These are phyloP conservation scores for Pascua guehoae DNA, from an alignment of 1,284 basidiomycete species.

Conservation along the genomic window DNA sequence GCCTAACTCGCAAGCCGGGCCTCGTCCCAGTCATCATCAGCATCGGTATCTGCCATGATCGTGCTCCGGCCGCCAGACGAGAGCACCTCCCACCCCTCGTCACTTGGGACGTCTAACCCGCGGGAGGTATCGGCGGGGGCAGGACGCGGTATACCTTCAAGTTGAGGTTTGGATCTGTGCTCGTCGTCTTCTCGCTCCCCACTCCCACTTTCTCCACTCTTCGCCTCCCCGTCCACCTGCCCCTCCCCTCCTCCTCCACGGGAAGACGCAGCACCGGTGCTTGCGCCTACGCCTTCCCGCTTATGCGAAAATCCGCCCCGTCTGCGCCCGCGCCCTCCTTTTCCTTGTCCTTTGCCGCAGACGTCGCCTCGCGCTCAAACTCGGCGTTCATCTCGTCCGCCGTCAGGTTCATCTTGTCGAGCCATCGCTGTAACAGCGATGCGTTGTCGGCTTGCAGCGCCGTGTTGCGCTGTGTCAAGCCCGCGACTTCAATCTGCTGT, in stretches of 20 bases:
- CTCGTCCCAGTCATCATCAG: conserved; percentile 20
- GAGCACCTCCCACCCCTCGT: conserved; percentile 10
- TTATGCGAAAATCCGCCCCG: conserved; percentile 32
- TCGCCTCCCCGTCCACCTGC: not conserved
- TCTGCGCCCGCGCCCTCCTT: conserved; percentile 1
- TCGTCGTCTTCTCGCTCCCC: not conserved
- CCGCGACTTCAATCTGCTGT: conserved; percentile 80
- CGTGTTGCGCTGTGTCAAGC: conserved; percentile 81
- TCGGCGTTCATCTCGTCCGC: conserved; percentile 92
- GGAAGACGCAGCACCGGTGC: conserved; percentile 7
- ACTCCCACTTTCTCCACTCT: not conserved
- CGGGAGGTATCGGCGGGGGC: no score
- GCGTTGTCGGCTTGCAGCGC: conserved; percentile 88
- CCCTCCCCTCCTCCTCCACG: not conserved
- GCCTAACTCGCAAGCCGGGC: conserved; percentile 4
- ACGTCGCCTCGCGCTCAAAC: conserved; percentile 44
- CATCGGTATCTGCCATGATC: not conserved
- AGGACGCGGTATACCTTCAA: no score
- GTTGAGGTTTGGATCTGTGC: not conserved
- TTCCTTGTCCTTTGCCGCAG: not conserved
- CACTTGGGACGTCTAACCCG: no score
- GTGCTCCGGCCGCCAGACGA: not conserved
- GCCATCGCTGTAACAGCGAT: conserved; percentile 86
- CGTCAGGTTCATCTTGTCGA: conserved; percentile 88
- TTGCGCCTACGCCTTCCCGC: conserved; percentile 30